Base-by-base conservation (phyloP, 371 early-diverging fungal genomes). In the Mucor sp. region DNA sequence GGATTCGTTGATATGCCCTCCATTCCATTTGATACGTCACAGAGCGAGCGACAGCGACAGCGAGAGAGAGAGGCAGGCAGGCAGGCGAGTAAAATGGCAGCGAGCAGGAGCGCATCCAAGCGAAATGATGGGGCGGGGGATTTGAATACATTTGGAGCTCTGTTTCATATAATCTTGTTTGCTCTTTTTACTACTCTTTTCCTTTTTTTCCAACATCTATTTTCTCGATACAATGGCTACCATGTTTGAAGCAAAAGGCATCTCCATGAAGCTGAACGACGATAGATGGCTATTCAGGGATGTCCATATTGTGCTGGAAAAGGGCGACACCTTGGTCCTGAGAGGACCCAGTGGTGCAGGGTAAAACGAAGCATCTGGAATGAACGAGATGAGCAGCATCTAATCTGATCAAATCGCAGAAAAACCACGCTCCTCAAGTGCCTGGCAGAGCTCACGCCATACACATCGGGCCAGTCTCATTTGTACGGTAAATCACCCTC, bases 341-440 rank as follows among this genome's bases (percentile, higher is more conserved):
- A 81, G 86, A 67, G 93, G 93, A 3, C 91, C 91, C 21, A 89
- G 89, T 76, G 93, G 92, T 53, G 86, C 86, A 39, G 93, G 90
- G 89, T 90, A 84, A 73, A 61, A 39, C 15, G 35, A 39, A 27
- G 32, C 21, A 48, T 19, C 14, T 25, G 15, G 14, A 47, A 23
- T 43, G 50, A 55, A 55, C 23, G 23, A 37, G 23, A 37, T 30
- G 19, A 30, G 27, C 47, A 27, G 56, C 32, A 25, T 60, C 25
- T 23, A 63, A 61, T 11, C 44, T 44, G 44, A 44, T 23, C 28
- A 39, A 44, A 43, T 27, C n/a, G 48, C 73, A 90, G 94, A 28
- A 94, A 96, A 71, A 91, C 95, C 0, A 96, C 96, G 0, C 76
- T 96, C 5, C 84, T 96, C 33, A 92, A 91, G 70, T 93, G 93